phyloP scores from a whole-genome alignment of 768 basidiomycete genomes.

The Nidularia pulvinata region DNA sequence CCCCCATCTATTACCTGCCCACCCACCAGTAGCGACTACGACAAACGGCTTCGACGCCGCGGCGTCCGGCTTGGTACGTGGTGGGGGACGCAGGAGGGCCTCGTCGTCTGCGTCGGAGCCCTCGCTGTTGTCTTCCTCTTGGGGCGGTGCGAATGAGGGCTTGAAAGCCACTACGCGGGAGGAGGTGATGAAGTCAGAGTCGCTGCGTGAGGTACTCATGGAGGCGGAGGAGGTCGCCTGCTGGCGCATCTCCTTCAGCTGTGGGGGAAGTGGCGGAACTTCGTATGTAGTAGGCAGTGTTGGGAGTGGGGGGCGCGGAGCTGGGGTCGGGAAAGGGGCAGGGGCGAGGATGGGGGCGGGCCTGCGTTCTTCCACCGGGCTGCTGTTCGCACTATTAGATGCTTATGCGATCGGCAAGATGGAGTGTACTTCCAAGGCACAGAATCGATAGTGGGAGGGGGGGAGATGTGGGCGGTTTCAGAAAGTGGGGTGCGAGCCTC shows the following conservation, averaged over 20 bases:
- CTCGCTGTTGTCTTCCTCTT: not conserved
- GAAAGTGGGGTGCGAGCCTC: conserved; percentile 9
- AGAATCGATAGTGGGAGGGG: conserved; percentile 12
- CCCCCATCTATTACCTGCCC: conserved; percentile 35
- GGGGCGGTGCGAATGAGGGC: not conserved
- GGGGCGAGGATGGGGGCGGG: not conserved
- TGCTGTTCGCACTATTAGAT: conserved; percentile 2
- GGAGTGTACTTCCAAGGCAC: conserved; percentile 8
- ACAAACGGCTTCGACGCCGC: conserved; percentile 36
- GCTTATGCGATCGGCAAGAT: conserved; percentile 10
- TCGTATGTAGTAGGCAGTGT: not conserved
- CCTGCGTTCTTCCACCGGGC: conserved; percentile 11
- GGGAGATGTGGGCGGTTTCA: conserved; percentile 7
- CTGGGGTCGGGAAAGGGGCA: no score
- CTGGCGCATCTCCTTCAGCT: conserved; percentile 2
- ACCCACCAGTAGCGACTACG: conserved; percentile 21
- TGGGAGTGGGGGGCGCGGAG: not conserved
- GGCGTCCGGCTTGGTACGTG: conserved; percentile 16
- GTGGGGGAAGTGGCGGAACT: conserved; percentile 3
- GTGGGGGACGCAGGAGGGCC: not conserved
- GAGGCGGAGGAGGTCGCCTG: not conserved
- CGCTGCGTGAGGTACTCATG: not conserved
- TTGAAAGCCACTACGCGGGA: no score
- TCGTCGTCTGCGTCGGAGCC: not conserved
- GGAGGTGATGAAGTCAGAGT: not conserved